Percentiles rank a stretch among this genome's conserved stretches.
Evolutionary conservation across 495 filamentous ascomycete species (phyloP).

Genomic region (Elaphomyces granulatus): DNA sequence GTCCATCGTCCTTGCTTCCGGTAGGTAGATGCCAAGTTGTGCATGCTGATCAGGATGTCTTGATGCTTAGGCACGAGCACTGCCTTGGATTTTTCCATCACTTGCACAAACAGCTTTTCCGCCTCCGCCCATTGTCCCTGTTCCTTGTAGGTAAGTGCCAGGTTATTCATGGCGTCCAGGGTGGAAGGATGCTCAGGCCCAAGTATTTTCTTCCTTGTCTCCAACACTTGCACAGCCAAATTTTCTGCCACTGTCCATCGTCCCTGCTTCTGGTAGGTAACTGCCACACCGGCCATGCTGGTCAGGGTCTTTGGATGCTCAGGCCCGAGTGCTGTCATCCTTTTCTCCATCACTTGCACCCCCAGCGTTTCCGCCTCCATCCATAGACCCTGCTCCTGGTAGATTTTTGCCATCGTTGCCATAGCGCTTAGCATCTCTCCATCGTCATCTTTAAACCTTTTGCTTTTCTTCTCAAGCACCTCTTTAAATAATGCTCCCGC

Average conservation of each 20-base stretch:
- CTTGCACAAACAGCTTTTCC: slow-evolving; percentile 7
- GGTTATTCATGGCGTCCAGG: slow-evolving; percentile 13
- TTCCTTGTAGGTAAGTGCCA: neutral
- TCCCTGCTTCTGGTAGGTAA: slow-evolving; percentile 9
- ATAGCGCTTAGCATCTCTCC: slow-evolving; percentile 1
- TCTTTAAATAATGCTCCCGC: too few relatives aligned
- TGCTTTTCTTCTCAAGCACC: too few relatives aligned
- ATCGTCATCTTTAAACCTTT: slow-evolving; percentile 2
- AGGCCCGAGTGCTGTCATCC: slow-evolving; percentile 16
- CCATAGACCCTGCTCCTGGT: slow-evolving; percentile 15
- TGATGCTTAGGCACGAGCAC: slow-evolving; percentile 20
- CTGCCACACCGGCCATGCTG: slow-evolving; percentile 16
- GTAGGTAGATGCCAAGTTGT: slow-evolving; percentile 11
- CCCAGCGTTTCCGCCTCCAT: slow-evolving; percentile 18
- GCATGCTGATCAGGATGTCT: slow-evolving; percentile 16
- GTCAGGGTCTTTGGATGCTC: slow-evolving; percentile 22
- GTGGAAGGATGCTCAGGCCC: slow-evolving; percentile 7
- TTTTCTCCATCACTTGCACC: slow-evolving; percentile 11
- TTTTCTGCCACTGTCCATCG: slow-evolving; percentile 10
- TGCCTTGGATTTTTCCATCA: slow-evolving; percentile 9
- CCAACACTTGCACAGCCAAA: slow-evolving; percentile 13
- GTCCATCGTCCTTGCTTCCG: slow-evolving; percentile 7
- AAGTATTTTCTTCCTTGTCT: slow-evolving; percentile 7
- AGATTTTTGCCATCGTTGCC: neutral
- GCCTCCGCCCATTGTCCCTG: slow-evolving; percentile 1